Conservation (phyloP, 2,329 filamentous ascomycete genomes). For the Neonectria coccinea region DNA sequence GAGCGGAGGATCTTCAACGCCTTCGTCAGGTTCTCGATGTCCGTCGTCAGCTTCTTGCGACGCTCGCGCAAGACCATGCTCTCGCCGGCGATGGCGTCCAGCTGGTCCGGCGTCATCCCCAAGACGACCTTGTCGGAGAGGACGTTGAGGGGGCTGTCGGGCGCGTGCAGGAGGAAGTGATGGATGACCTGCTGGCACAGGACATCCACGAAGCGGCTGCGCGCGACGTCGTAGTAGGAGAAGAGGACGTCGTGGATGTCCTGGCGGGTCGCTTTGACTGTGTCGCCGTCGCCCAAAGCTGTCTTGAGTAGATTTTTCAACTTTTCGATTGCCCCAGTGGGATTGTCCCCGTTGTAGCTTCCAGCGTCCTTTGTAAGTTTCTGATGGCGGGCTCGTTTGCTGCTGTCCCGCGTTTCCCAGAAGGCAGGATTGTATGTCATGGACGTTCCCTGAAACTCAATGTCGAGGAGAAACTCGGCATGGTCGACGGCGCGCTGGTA, state of each 20-base stretch:
- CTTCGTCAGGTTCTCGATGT: slow-evolving; percentile 59
- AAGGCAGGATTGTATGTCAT: slow-evolving; percentile 41
- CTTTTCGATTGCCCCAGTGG: too few species aligned
- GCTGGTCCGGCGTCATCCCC: slow-evolving; percentile 58
- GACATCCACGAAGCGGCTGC: slow-evolving; percentile 72
- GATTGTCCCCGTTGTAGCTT: too few species aligned
- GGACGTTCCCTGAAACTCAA: slow-evolving; percentile 36
- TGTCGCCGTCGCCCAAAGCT: slow-evolving; percentile 39
- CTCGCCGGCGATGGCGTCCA: slow-evolving; percentile 70
- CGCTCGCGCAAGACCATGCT: slow-evolving; percentile 55
- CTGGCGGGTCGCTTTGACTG: slow-evolving; percentile 54
- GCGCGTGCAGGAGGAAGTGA: slow-evolving; percentile 63
- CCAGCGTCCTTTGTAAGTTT: not conserved
- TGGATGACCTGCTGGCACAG: slow-evolving; percentile 70
- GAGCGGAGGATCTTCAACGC: slow-evolving; percentile 46
- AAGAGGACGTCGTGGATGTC: slow-evolving; percentile 71
- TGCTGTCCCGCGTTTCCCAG: slow-evolving; percentile 33
- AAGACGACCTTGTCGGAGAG: slow-evolving; percentile 65
- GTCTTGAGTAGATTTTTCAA: not conserved
- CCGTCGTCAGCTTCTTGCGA: slow-evolving; percentile 57
- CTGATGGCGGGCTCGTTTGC: slow-evolving; percentile 17
- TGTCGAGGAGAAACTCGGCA: slow-evolving; percentile 60
- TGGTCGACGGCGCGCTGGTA: slow-evolving; percentile 64
- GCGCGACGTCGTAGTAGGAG: slow-evolving; percentile 72
- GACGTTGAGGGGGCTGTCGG: slow-evolving; percentile 62